Base-by-base conservation (phyloP, 2,329 filamentous ascomycete genomes). In the Colletotrichum theobromicola region DNA sequence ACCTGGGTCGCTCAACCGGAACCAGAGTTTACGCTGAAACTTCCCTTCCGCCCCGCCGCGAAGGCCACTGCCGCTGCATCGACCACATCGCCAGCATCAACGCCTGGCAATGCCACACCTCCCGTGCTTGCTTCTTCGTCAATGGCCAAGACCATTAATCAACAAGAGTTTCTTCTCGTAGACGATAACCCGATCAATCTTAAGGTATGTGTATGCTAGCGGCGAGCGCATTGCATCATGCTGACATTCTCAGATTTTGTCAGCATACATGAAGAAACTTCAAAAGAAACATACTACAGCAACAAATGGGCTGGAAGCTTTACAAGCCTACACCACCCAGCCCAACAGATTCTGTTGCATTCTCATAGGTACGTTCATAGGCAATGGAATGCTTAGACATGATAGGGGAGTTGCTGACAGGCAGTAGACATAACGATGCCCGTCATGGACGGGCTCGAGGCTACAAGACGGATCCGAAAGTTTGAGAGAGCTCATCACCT, bases 341-440 rank as follows among this genome's bases (percentile, higher is more conserved):
- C 75, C 76, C 1, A 58, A 57, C 28, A 70, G 61, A 16, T 77
- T 75, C 18, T 75, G 68, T 13, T 77, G 76, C 37, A 75, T 77
- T 46, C 69, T 77, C 26, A 77, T 76, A 72, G 76, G 72, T 75
- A 75, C 4, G 69, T 58, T 13, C 15, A 8, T 5, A 8, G 28
- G 2, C n/a, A 13, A 13, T 13, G 15, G 16, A 0, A n/a, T 7
- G 5, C 5, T 5, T 6, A 35, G 24, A 16, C 3, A 3, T 2
- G 5, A 6, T 2, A 28, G 85, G 3, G n/a, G 2, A 26, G 9
- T 16, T 3, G 21, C 53, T 75, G 13, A 75, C 50, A 16, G 4
- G 2, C 2, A n/a, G 2, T 32, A 75, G 87, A 88, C 74, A 83
- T 87, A 12, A 85, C 81, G 76, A 88, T 88, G 87, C 87, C 87